These are phyloP conservation scores for Turnera subulata DNA, from an alignment of 345 rosid genomes.

Conservation along the genomic window DNA sequence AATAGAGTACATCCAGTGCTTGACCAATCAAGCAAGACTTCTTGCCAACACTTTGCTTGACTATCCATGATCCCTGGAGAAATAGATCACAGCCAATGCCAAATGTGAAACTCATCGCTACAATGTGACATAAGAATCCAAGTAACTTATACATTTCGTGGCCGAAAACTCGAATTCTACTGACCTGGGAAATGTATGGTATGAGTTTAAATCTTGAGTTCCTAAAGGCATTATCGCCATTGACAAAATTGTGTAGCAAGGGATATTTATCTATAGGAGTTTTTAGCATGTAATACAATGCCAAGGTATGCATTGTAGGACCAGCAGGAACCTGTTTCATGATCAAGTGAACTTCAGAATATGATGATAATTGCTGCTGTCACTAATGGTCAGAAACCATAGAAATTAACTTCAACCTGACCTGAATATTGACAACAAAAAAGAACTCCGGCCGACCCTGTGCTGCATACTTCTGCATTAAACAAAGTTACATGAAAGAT, in stretches of 20 bases:
- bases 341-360: neutral
- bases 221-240: slow-evolving; percentile 80
- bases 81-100: slow-evolving; percentile 2
- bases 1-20: slow-evolving; percentile 61
- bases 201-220: slow-evolving; percentile 94
- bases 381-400: neutral
- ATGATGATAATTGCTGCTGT: neutral
- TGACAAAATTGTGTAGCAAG: slow-evolving; percentile 68
- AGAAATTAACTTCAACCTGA: slow-evolving; percentile 12
- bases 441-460: slow-evolving; percentile 70
- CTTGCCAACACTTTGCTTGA: slow-evolving; percentile 93
- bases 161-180: neutral
- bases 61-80: slow-evolving; percentile 89
- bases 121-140: neutral
- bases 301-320: slow-evolving; percentile 47
- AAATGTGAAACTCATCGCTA: neutral
- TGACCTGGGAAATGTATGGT: slow-evolving; percentile 82
- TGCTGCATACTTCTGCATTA: slow-evolving; percentile 47
- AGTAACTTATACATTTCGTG: neutral
- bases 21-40: slow-evolving; percentile 80
- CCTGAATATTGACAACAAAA: slow-evolving; percentile 81
- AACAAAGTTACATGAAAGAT: neutral
- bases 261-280: slow-evolving; percentile 72
- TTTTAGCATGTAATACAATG: slow-evolving; percentile 67
- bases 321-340: slow-evolving; percentile 77